A percentile compares a stretch with the other conserved stretches of the same genome.
Evolutionary conservation across 1,284 basidiomycete species (phyloP).

Genomic region (Amylostereum chailletii): DNA sequence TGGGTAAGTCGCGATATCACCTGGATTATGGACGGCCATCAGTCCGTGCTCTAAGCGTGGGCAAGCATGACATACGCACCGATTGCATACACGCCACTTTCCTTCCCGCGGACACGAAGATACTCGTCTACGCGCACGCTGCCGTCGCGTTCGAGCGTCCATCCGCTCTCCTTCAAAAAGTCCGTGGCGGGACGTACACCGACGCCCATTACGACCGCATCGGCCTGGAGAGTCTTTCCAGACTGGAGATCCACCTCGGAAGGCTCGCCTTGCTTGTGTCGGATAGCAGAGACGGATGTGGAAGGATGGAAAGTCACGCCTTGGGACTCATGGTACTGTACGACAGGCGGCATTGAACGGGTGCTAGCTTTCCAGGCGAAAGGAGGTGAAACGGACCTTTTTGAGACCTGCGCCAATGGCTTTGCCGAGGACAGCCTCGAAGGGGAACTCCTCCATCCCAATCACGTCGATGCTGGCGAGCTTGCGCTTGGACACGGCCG

Average conservation of each 20-base stretch:
- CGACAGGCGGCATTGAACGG: neutral
- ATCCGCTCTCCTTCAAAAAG: conserved; percentile 65
- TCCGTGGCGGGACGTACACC: conserved; percentile 84
- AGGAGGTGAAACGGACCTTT: conserved; percentile 39
- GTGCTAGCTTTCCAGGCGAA: neutral
- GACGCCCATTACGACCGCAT: conserved; percentile 83
- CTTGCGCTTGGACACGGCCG: conserved; percentile 67
- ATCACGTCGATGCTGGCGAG: conserved; percentile 75
- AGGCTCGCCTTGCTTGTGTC: conserved; percentile 39
- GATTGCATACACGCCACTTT: conserved; percentile 71
- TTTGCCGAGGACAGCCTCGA: conserved; percentile 75
- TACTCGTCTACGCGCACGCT: conserved; percentile 79
- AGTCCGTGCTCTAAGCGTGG: neutral
- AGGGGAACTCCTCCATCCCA: conserved; percentile 81
- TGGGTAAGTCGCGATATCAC: conserved; percentile 83
- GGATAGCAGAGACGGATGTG: conserved; percentile 67
- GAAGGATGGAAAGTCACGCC: conserved; percentile 77
- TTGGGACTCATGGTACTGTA: conserved; percentile 68
- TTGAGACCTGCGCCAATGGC: conserved; percentile 75
- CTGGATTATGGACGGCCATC: conserved; percentile 19
- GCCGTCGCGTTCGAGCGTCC: conserved; percentile 67
- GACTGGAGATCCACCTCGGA: conserved; percentile 61
- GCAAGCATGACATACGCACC: conserved; percentile 32
- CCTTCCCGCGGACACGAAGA: conserved; percentile 55
- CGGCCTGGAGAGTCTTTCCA: conserved; percentile 63